Evolutionary conservation across 345 rosid genomes (phyloP).

Genomic region (Bretschneidera sinensis): DNA sequence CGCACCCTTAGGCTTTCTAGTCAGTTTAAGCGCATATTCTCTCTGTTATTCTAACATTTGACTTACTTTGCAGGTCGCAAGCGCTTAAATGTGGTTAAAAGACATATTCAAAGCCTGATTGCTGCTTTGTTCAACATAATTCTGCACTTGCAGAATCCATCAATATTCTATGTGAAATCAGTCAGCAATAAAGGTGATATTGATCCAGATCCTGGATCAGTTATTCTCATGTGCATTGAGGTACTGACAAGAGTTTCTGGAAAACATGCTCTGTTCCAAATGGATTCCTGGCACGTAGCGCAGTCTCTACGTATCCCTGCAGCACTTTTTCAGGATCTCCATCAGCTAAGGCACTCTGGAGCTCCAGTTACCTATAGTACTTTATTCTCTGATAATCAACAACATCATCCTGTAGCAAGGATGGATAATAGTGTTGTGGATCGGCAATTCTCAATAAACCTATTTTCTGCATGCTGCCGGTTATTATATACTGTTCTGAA

Average conservation of each 20-base stretch:
- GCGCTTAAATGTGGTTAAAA: slow-evolving; percentile 52
- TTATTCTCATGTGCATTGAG: slow-evolving; percentile 85
- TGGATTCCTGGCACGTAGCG: slow-evolving; percentile 73
- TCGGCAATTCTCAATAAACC: slow-evolving; percentile 44
- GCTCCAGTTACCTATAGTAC: slow-evolving; percentile 21
- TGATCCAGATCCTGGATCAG: slow-evolving; percentile 77
- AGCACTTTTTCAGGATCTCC: slow-evolving; percentile 54
- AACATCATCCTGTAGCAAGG: slow-evolving; percentile 20
- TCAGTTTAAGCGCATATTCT: background rate
- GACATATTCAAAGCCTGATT: slow-evolving; percentile 55
- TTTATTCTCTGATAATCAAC: slow-evolving; percentile 21
- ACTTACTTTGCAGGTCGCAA: slow-evolving; percentile 55
- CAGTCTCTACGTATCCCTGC: slow-evolving; percentile 69
- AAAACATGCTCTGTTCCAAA: slow-evolving; percentile 54
- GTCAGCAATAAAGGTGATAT: slow-evolving; percentile 20
- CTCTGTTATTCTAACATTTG: slow-evolving; percentile 21
- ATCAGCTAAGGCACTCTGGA: slow-evolving; percentile 29
- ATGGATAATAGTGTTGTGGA: slow-evolving; percentile 30
- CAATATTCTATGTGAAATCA: slow-evolving; percentile 36
- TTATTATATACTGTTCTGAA: slow-evolving; percentile 68
- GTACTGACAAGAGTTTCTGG: slow-evolving; percentile 75
- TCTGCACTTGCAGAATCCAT: slow-evolving; percentile 76
- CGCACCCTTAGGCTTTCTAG: too few relatives aligned
- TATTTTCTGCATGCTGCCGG: slow-evolving; percentile 69
- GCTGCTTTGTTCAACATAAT: slow-evolving; percentile 70